Evolutionary conservation across 306 rosid genomes (phyloP).

Genomic region (Acacia confusa): DNA sequence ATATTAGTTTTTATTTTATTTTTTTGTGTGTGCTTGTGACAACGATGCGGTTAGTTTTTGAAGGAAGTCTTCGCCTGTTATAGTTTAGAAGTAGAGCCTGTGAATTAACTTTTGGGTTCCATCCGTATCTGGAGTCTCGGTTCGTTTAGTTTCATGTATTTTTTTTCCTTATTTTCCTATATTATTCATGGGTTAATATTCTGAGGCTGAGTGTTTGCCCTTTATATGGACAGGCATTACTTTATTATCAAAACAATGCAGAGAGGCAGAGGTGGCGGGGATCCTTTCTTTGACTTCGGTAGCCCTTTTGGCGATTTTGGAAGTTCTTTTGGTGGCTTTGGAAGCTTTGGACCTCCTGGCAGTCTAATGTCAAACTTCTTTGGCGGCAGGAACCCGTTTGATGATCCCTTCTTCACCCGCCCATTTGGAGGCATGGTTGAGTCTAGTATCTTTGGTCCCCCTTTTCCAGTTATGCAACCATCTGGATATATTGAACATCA

Average conservation of each 20-base stretch:
- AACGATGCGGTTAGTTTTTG: neutral
- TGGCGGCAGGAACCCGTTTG: slow-evolving; percentile 77
- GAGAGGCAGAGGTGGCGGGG: slow-evolving; percentile 59
- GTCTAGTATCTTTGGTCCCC: slow-evolving; percentile 49
- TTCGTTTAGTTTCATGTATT: neutral
- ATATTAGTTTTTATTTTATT: neutral
- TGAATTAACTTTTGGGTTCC: neutral
- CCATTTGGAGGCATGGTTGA: slow-evolving; percentile 75
- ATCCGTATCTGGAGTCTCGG: no score
- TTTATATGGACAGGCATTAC: slow-evolving; percentile 26
- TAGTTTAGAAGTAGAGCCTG: neutral
- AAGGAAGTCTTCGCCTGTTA: neutral
- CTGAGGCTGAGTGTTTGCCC: neutral
- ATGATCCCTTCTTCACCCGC: slow-evolving; percentile 75
- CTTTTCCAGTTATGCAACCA: slow-evolving; percentile 44
- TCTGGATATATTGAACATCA: slow-evolving; percentile 58
- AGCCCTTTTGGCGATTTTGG: slow-evolving; percentile 73
- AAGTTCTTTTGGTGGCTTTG: slow-evolving; percentile 37
- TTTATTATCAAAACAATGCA: slow-evolving; percentile 49
- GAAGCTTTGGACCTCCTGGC: slow-evolving; percentile 60
- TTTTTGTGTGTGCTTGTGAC: neutral
- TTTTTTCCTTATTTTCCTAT: neutral
- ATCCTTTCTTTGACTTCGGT: slow-evolving; percentile 48
- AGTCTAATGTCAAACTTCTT: slow-evolving; percentile 53
- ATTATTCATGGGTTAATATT: neutral